phyloP scores from a whole-genome alignment of 768 basidiomycete species.

The Boletales sp. region DNA sequence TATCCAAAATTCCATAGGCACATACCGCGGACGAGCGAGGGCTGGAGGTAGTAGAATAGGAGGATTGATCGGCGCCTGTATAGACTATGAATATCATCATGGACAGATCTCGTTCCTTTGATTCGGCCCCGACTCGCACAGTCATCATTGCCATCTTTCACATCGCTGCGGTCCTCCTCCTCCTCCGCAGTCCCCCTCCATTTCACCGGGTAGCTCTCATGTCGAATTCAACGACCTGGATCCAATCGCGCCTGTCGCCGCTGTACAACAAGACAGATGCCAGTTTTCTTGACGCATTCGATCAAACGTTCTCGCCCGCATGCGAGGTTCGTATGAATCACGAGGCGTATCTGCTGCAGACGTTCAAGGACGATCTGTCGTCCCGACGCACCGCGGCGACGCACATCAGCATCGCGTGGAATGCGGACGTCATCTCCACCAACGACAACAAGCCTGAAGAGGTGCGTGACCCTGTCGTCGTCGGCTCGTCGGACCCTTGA shows the following conservation, averaged over 20 bases:
- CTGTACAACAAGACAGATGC: conserved; percentile 22
- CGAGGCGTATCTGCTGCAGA: conserved; percentile 14
- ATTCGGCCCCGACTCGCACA: background rate
- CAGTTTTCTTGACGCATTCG: conserved; percentile 19
- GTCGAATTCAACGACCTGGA: conserved; percentile 21
- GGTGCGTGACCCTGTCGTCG: conserved; percentile 10
- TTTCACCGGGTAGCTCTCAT: background rate
- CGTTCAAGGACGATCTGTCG: conserved; percentile 27
- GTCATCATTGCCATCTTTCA: conserved; percentile 2
- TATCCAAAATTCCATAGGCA: no score
- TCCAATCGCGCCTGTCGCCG: conserved; percentile 24
- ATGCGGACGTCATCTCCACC: conserved; percentile 29
- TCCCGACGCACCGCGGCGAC: conserved; percentile 16
- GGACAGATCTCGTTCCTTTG: background rate
- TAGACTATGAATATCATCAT: no score
- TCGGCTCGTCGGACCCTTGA: no score
- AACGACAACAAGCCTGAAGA: conserved; percentile 17
- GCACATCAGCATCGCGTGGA: conserved; percentile 33
- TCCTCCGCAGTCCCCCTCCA: background rate
- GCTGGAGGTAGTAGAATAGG: no score
- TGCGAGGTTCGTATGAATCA: conserved; percentile 37
- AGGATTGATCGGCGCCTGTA: no score
- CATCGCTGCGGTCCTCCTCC: background rate
- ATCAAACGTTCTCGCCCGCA: conserved; percentile 29
- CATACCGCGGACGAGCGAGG: no score